These are phyloP conservation scores for Prosopis cineraria DNA, from an alignment of 306 rosid species.

Conservation along the genomic window DNA sequence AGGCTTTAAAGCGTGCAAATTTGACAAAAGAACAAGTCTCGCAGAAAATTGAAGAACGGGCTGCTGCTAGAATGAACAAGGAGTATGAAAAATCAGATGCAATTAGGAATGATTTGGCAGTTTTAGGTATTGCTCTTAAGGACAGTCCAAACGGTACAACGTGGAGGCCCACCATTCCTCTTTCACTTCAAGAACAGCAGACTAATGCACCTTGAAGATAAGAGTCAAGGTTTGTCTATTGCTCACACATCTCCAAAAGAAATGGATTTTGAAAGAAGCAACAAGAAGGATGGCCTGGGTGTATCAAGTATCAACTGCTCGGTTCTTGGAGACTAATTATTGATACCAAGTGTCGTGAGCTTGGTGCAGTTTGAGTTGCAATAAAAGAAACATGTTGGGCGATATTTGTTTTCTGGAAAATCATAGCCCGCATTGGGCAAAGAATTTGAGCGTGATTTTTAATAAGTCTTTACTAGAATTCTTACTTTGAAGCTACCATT, in stretches of 20 bases:
- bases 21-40: slow-evolving; percentile 70
- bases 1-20: slow-evolving; percentile 81
- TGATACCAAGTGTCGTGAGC: background rate
- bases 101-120: slow-evolving; percentile 74
- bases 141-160: slow-evolving; percentile 86
- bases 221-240: slow-evolving; percentile 23
- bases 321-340: background rate
- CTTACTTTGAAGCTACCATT: background rate
- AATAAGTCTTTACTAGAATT: background rate
- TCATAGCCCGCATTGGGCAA: background rate
- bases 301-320: background rate
- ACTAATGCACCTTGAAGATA: slow-evolving; percentile 38
- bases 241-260: slow-evolving; percentile 14
- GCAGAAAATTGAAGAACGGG: slow-evolving; percentile 73
- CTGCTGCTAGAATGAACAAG: slow-evolving; percentile 68
- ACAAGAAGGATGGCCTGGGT: background rate
- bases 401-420: background rate
- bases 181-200: slow-evolving; percentile 69
- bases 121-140: slow-evolving; percentile 82
- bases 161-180: slow-evolving; percentile 92
- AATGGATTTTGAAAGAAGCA: slow-evolving; percentile 3
- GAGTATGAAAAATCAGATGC: slow-evolving; percentile 85
- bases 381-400: background rate
- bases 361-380: background rate
- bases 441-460: background rate